Evolutionary conservation across 805 yeast species (phyloP), one percentile per base, ranked within the genome.

Genomic region (Candida tibetensis): DNA sequence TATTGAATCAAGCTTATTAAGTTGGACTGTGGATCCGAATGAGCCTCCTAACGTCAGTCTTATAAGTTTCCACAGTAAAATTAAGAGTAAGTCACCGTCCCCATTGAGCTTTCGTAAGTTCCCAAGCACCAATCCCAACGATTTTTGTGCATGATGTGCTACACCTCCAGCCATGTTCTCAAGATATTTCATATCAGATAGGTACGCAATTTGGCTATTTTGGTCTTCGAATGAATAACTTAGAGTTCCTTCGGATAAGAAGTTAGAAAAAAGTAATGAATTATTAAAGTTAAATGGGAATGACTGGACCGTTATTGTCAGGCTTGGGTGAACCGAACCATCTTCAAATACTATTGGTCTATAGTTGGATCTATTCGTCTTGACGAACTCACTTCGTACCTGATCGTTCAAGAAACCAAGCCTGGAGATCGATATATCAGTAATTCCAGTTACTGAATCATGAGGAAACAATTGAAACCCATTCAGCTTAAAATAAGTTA

Each of bases 111-210:
- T 69, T 10, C 62, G 47, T 16, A 71, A 36, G 34, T 58, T 61
- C 0, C 75, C 71, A 42, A 62, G 40, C 1, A 72, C 58, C 17
- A 72, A 45, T 0, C 78, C 78, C 4, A 66, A 32, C 1, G 62
- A 52, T 1, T 13, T 14, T 16, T 33, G n/a, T 4, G 28, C 36
- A 1, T 28, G 35, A 2, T 37, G 13, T 7, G 47, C 70, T 3
- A 65, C 41, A 0, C 68, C 74, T 5, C 78, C 78, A 8, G 56
- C 47, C 71, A 69, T 69, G 42, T 72, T 73, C 36, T 72, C 77
- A 42, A 73, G 37, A 45, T 62, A 73, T 48, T 60, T 66, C 10
- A 59, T 47, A 46, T 73, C 78, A 13, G 66, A 48, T 5, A 72
- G 45, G 43, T 53, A 60, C 9, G 60, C 62, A 13, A 44, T 30